phyloP scores from a whole-genome alignment of 1,139 yeast species.

The Hemisphaericaspora xylofermentans region DNA sequence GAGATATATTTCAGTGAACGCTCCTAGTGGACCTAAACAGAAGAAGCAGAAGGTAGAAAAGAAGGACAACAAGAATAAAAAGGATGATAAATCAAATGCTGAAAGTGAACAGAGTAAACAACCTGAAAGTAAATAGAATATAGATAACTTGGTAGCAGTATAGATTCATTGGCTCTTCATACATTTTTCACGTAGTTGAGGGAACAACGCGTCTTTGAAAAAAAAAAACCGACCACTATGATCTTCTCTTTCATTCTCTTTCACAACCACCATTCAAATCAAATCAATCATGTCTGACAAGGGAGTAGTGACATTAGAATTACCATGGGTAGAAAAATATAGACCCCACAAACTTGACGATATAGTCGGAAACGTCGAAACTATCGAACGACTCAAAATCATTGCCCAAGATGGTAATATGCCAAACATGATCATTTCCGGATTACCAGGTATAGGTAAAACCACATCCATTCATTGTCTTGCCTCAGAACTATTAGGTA shows the following conservation, averaged over 20 bases:
- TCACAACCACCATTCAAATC: neutral
- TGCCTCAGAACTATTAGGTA: slow-evolving; percentile 78
- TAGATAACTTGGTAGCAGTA: too few species aligned
- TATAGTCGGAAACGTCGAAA: slow-evolving; percentile 91
- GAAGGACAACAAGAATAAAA: too few species aligned
- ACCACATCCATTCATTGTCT: slow-evolving; percentile 92
- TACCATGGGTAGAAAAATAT: slow-evolving; percentile 90
- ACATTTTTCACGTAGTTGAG: too few species aligned
- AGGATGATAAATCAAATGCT: neutral
- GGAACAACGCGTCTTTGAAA: neutral
- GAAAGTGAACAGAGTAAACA: neutral
- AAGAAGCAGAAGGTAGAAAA: slow-evolving; percentile 20
- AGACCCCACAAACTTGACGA: slow-evolving; percentile 78
- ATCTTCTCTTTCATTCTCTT: neutral
- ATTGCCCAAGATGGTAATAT: slow-evolving; percentile 92
- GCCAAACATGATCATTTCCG: slow-evolving; percentile 94
- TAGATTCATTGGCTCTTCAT: too few species aligned
- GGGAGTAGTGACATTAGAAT: slow-evolving; percentile 26
- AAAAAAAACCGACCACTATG: neutral
- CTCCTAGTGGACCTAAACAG: slow-evolving; percentile 33
- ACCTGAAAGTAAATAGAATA: neutral
- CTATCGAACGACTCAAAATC: slow-evolving; percentile 77
- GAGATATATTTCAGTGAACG: slow-evolving; percentile 39
- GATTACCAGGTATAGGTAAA: slow-evolving; percentile 96
- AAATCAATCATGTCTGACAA: slow-evolving; percentile 11